Base-by-base conservation (phyloP, 1,139 yeast species). In the Candida freyschussii region DNA sequence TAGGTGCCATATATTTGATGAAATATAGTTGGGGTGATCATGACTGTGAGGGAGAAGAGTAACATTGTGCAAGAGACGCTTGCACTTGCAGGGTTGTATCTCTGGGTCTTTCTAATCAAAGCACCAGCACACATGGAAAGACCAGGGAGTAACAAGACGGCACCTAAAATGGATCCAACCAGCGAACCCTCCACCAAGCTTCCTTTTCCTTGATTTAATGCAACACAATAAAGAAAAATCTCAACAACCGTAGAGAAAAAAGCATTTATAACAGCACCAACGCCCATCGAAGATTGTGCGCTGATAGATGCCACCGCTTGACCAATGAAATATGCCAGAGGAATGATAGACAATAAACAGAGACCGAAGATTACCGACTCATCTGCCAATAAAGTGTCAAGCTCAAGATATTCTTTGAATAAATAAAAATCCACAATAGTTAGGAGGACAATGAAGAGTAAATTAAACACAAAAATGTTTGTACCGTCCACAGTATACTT, bases 251-350 rank as follows among this genome's bases (percentile, higher is more conserved):
- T 89, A 1, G 98, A 89, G 67, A 91, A 91, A 52, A 93, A 89
- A 1, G 99, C 99, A 58, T 91, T 91, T 48, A 91, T 87, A 1
- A 89, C 96, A 2, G 99, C 98, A 64, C 98, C 98, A 45, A 91
- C 79, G n/a, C 97, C 96, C 97, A 91, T 91, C 0, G 97, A 89
- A 1, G 96, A 86, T 61, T 93, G 98, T 0, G 98, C 97, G 4
- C 96, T 84, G 43, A 91, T 91, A 2, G 97, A 89, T 0, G 99
- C 99, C 17, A 91, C 98, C 2, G 97, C 98, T 58, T 91, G 97
- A 4, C 99, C 99, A 50, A 91, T 89, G 57, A 89, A 91, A 56
- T 91, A 91, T 0, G 98, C 98, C 46, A 91, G 67, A 3, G 99
- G 98, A 30, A 91, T 75, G 41, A 91, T 85, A 2, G 96, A 83